These are phyloP conservation scores for Phytophthora constricta DNA, from an alignment of 352 stramenopile genomes.

Conservation along the genomic window DNA sequence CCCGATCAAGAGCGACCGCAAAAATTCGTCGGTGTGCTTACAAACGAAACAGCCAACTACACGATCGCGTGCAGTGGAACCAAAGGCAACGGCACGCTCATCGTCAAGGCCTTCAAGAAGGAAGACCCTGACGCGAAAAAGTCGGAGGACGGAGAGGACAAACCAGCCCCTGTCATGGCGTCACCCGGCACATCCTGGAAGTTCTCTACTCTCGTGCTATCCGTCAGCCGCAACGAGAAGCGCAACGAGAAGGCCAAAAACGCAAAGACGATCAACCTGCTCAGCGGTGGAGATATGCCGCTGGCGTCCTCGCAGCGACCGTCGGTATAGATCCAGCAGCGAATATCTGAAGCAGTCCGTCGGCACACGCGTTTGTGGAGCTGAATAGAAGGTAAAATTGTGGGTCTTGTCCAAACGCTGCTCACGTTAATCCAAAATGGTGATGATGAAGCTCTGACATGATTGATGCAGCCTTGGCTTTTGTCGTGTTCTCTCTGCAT, in stretches of 20 bases:
- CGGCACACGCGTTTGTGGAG: too few relatives aligned
- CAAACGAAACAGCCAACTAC: slow-evolving; percentile 68
- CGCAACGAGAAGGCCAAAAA: slow-evolving; percentile 62
- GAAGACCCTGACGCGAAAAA: slow-evolving; percentile 27
- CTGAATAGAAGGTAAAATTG: not conserved
- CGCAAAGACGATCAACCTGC: slow-evolving; percentile 71
- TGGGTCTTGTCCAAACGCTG: too few relatives aligned
- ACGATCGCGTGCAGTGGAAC: slow-evolving; percentile 67
- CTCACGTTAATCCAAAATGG: not conserved
- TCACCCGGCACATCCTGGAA: slow-evolving; percentile 78
- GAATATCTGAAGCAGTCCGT: not conserved
- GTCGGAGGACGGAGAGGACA: slow-evolving; percentile 11
- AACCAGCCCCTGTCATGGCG: slow-evolving; percentile 44
- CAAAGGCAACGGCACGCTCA: slow-evolving; percentile 73
- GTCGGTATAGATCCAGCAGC: slow-evolving; percentile 5
- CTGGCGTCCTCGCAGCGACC: slow-evolving; percentile 20
- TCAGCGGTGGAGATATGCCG: slow-evolving; percentile 31
- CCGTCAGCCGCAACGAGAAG: slow-evolving; percentile 64
- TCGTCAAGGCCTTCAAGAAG: slow-evolving; percentile 81
- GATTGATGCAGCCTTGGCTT: not conserved
- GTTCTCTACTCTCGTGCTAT: slow-evolving; percentile 76
- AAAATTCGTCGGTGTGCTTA: slow-evolving; percentile 76
- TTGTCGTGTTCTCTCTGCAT: not conserved
- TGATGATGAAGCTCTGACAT: not conserved
- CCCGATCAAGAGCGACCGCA: slow-evolving; percentile 76